These are phyloP conservation scores for Hypoxylon lienhwacheense DNA, from an alignment of 495 filamentous ascomycete genomes.

Conservation along the genomic window DNA sequence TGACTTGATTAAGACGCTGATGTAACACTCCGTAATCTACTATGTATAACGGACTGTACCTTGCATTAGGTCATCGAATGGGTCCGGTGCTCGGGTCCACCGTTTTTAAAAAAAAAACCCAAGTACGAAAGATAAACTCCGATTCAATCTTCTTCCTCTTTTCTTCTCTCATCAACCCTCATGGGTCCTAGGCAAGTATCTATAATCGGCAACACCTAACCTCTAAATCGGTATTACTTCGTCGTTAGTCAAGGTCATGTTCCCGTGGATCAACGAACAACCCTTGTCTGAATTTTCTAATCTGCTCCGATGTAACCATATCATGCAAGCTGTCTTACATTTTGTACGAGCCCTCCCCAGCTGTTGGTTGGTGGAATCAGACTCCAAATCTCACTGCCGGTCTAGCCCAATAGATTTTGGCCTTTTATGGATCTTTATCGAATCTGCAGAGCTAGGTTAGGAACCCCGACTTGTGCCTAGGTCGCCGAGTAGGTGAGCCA, in stretches of 20 bases:
- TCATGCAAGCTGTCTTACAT: slow-evolving; percentile 31
- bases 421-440: slow-evolving; percentile 1
- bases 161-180: neutral
- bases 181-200: neutral
- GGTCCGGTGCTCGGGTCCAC: no score
- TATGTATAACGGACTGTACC: neutral
- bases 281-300: slow-evolving; percentile 6
- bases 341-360: slow-evolving; percentile 1
- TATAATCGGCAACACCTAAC: neutral
- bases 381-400: slow-evolving; percentile 28
- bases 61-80: slow-evolving; percentile 7
- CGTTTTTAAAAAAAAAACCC: no score
- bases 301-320: slow-evolving; percentile 20
- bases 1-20: no score
- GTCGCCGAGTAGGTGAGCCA: slow-evolving; percentile 25
- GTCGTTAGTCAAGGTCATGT: slow-evolving; percentile 8
- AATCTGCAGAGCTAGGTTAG: slow-evolving; percentile 22
- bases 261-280: neutral
- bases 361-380: slow-evolving; percentile 23
- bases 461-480: no score
- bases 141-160: no score
- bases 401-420: slow-evolving; percentile 21
- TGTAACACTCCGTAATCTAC: no score
- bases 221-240: neutral
- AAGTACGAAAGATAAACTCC: no score